Base-by-base conservation (phyloP, 176 grass and related monocot genomes). In the Cenchrus purpureus region DNA sequence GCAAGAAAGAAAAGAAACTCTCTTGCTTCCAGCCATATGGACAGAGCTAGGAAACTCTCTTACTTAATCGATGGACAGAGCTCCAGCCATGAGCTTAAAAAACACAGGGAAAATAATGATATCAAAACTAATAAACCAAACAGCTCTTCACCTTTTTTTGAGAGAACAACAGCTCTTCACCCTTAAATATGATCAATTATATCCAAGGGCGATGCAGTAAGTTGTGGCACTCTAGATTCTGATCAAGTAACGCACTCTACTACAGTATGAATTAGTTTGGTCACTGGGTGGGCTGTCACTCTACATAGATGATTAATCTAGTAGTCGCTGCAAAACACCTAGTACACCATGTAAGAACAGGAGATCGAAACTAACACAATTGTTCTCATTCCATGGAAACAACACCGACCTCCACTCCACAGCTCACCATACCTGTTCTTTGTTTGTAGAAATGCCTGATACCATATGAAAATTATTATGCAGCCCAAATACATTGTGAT, bases 141-240 rank as follows among this genome's bases (percentile, higher is more conserved):
- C 2, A 3, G 5, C 37, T 68, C 13, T 53, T 63, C 28, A 70
- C 43, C 45, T 62, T 40, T 72, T 25, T 25, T 25, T 25, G 25
- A 25, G 25, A 25, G 25, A 25, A 25, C 25, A 78, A 32, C 2
- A 3, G 5, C 37, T 68, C 13, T 53, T 63, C 28, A 70, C 43
- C 45, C 62, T 40, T 72, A 62, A 61, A 86, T 71, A 28, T 42
- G 58, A 86, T 65, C 61, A 10, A 73, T 4, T 58, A 40, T 53
- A 40, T 53, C 51, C 20, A 22, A 70, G 62, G 42, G 16, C 11
- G 65, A 67, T 16, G 2, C 12, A 71, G 55, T 65, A 86, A 79
- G 28, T 82, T 40, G 46, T 81, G 50, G 3, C 12, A 76, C 17
- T 61, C 67, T 82, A 76, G 14, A 57, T 44, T 66, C 60, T 66